These are phyloP conservation scores for Geotrichum australiense DNA, from an alignment of 1,139 yeast genomes.

Conservation along the genomic window DNA sequence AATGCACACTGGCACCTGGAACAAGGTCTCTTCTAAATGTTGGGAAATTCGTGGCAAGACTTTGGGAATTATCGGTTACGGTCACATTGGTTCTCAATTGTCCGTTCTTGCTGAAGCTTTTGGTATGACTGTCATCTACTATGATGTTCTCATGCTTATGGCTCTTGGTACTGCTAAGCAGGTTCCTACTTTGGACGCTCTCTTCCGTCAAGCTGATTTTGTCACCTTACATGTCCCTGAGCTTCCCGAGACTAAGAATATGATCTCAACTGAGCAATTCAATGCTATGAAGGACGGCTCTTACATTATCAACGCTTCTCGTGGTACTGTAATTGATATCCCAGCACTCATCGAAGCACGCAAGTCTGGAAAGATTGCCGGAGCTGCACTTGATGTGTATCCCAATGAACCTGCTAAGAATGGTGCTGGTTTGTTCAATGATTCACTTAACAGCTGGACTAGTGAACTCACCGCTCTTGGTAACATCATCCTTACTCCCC, in stretches of 20 bases:
- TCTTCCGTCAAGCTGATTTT: slow-evolving; percentile 76
- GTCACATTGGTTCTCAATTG: slow-evolving; percentile 96
- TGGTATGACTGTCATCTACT: slow-evolving; percentile 96
- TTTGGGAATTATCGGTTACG: slow-evolving; percentile 93
- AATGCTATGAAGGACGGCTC: slow-evolving; percentile 97
- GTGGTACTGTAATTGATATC: slow-evolving; percentile 97
- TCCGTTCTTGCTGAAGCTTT: slow-evolving; percentile 95
- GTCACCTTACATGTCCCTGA: slow-evolving; percentile 94
- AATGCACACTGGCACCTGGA: slow-evolving; percentile 96
- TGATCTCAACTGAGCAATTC: slow-evolving; percentile 85
- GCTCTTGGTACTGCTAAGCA: slow-evolving; percentile 95
- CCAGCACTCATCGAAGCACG: slow-evolving; percentile 89
- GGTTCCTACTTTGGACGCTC: slow-evolving; percentile 75
- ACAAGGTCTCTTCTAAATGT: slow-evolving; percentile 88
- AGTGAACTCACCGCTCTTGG: slow-evolving; percentile 74
- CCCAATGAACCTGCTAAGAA: slow-evolving; percentile 98
- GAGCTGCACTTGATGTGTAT: slow-evolving; percentile 95
- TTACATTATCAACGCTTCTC: slow-evolving; percentile 87
- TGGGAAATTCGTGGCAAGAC: slow-evolving; percentile 99
- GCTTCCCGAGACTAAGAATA: slow-evolving; percentile 81
- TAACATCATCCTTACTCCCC: slow-evolving; percentile 92
- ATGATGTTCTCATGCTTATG: slow-evolving; percentile 91
- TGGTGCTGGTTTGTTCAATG: slow-evolving; percentile 72
- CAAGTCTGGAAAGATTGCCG: slow-evolving; percentile 91
- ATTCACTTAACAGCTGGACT: slow-evolving; percentile 74